Evolutionary conservation across 805 yeast species (phyloP), one percentile per base, ranked within the genome.

Genomic region (Yarrowia sp.): DNA sequence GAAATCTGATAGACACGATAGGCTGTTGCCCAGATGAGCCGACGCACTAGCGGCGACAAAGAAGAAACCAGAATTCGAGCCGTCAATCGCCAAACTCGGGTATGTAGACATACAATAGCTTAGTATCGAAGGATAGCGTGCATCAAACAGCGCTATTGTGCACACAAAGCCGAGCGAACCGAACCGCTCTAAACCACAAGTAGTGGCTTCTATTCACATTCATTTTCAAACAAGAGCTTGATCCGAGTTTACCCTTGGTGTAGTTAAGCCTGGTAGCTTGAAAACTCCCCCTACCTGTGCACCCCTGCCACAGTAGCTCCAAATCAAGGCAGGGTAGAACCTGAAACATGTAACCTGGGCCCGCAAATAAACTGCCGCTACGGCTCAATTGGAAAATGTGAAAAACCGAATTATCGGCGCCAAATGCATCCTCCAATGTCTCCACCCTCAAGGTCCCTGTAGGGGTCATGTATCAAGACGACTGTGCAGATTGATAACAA

Each of bases 241-340:
- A 26, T 26, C 32, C 32, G 32, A 26, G 32, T 3, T 26, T 26
- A 26, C 32, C 7, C 32, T 3, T 26, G 32, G 32, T 26, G 32
- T 26, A 26, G 32, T 26, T 26, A 26, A 5, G 7, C 7, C 32
- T 26, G 32, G 32, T 26, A 26, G 32, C 32, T 26, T 26, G 32
- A 3, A 26, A 26, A 26, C 32, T 26, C 32, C 32, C 7, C 32
- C 32, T 26, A 26, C 32, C 32, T 1, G 32, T 26, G 32, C 11
- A 52, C 59, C 59, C 59, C 45, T 53, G 59, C 59, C 16, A 53
- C 26, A 14, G 12, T 53, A 53, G 59, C 35, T 19, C 45, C n/a
- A 12, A 16, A 16, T 36, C 56, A 36, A 53, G 45, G 43, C 59
- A 53, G 59, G 55, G 55, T 50, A 16, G 19, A 49, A 36, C 19